Evolutionary conservation across 345 rosid species (phyloP).

Genomic region (Eucalyptus sideroxylon): DNA sequence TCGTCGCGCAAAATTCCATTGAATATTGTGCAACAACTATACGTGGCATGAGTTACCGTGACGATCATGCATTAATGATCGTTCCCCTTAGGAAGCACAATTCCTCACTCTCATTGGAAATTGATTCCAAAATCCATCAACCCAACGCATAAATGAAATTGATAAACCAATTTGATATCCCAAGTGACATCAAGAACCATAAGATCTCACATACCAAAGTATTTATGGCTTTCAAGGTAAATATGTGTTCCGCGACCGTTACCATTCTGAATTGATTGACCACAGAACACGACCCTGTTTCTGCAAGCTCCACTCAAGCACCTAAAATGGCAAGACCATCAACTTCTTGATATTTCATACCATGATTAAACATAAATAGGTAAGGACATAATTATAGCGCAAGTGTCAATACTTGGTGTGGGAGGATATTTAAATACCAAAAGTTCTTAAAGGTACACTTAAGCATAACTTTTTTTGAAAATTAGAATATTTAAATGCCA

Average conservation of each 20-base stretch:
- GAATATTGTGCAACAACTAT: neutral
- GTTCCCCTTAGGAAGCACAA: neutral
- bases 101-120: neutral
- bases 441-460: too few species aligned
- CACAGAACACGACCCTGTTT: constrained; percentile 56
- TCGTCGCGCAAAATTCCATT: too few species aligned
- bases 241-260: neutral
- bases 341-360: neutral
- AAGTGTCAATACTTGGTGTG: too few species aligned
- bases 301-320: constrained; percentile 73
- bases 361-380: neutral
- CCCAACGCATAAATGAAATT: neutral
- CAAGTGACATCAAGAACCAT: neutral
- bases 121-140: neutral
- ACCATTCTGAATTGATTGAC: constrained; percentile 57
- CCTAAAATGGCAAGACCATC: constrained; percentile 10
- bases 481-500: too few species aligned
- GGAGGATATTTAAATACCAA: too few species aligned
- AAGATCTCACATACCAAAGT: neutral
- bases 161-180: neutral
- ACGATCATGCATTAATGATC: neutral
- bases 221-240: neutral
- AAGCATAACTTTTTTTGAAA: too few species aligned
- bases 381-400: too few species aligned
- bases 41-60: neutral